phyloP scores from a whole-genome alignment of 257 asterid species.

The Solanum lycopersicoides region DNA sequence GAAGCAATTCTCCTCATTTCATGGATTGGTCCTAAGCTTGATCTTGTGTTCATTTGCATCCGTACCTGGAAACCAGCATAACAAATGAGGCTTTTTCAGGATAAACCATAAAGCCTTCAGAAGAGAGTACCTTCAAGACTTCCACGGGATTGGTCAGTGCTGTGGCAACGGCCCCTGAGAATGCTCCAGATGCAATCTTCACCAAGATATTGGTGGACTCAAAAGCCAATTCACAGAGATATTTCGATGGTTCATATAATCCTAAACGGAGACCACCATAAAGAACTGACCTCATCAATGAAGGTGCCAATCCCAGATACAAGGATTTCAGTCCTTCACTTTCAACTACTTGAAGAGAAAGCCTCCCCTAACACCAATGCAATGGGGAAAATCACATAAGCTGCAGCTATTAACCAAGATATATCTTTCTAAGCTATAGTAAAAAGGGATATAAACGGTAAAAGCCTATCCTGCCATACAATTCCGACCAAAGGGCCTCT shows the following conservation, averaged over 20 bases:
- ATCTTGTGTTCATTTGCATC: conserved; percentile 58
- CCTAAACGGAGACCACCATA: conserved; percentile 99
- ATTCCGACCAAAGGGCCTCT: conserved; percentile 88
- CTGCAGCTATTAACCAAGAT: not conserved
- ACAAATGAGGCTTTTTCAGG: conserved; percentile 8
- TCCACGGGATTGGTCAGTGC: conserved; percentile 90
- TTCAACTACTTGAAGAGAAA: conserved; percentile 61
- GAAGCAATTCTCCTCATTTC: conserved; percentile 63
- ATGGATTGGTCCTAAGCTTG: conserved; percentile 32
- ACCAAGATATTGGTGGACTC: conserved; percentile 95
- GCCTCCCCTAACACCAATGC: conserved; percentile 47
- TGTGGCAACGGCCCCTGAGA: conserved; percentile 93
- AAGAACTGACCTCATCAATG: conserved; percentile 97
- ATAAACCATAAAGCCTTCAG: not conserved
- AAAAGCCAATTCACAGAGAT: conserved; percentile 91
- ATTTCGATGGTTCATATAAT: conserved; percentile 94
- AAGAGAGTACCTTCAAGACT: conserved; percentile 64
- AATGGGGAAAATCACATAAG: not conserved
- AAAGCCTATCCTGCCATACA: conserved; percentile 33
- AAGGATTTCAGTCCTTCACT: conserved; percentile 72
- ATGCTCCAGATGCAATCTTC: conserved; percentile 97
- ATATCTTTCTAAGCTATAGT: not conserved
- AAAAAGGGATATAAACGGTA: not conserved
- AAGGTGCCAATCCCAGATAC: conserved; percentile 85
- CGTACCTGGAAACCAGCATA: conserved; percentile 51